phyloP scores from a whole-genome alignment of 345 rosid species.

The Populus davidiana region DNA sequence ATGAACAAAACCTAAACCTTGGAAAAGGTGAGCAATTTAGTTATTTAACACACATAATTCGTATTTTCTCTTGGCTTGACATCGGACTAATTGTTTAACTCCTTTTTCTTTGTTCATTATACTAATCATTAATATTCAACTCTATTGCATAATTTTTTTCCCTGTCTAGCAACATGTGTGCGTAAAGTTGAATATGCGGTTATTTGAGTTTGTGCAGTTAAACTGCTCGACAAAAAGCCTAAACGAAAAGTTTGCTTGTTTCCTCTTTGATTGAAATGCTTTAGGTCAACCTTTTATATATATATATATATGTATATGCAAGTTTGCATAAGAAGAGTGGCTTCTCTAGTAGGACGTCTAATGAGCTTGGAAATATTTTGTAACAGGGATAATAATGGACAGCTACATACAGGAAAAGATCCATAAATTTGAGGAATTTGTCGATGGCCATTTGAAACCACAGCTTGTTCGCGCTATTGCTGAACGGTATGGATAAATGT shows the following conservation, averaged over 20 bases:
- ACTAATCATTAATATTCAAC: not conserved
- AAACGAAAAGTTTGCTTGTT: not conserved
- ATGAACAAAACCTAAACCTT: no score
- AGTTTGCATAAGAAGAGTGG: not conserved
- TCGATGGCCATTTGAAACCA: constrained; percentile 76
- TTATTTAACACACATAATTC: not conserved
- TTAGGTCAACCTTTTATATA: no score
- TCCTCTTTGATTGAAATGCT: not conserved
- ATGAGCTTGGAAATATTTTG: not conserved
- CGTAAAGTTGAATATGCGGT: not conserved
- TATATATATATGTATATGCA: not conserved
- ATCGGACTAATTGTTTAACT: not conserved
- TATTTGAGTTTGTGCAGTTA: not conserved
- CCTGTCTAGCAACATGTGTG: not conserved
- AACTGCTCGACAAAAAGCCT: not conserved
- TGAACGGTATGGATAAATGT: constrained; percentile 39
- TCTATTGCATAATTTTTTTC: not conserved
- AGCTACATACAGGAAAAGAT: constrained; percentile 48
- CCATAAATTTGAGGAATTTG: constrained; percentile 71
- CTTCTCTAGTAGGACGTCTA: not conserved
- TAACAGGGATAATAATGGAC: constrained; percentile 36
- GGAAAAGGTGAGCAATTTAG: no score
- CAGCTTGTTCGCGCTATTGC: constrained; percentile 65
- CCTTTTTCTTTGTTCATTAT: not conserved
- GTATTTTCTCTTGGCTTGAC: not conserved